These are phyloP conservation scores for Meripilus lineatus DNA, from an alignment of 1,284 basidiomycete genomes.

Conservation along the genomic window DNA sequence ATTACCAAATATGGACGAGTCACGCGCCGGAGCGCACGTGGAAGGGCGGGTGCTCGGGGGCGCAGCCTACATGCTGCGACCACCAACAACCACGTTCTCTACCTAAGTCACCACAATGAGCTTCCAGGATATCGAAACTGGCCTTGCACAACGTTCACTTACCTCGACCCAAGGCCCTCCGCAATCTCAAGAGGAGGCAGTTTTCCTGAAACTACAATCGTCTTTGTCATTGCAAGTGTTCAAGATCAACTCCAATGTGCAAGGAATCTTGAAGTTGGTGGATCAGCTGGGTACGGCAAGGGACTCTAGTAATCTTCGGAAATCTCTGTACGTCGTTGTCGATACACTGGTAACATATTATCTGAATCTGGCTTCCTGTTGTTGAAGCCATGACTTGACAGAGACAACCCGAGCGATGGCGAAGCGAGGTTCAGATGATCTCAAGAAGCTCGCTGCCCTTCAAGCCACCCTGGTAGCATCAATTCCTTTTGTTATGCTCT, in stretches of 20 bases:
- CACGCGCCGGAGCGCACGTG: no score
- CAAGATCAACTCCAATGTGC: slow-evolving; percentile 98
- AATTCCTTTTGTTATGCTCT: slow-evolving; percentile 1
- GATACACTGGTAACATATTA: neutral
- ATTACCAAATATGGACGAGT: no score
- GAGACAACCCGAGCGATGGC: slow-evolving; percentile 93
- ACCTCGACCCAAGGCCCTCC: slow-evolving; percentile 33
- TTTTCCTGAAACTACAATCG: slow-evolving; percentile 77
- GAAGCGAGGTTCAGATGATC: slow-evolving; percentile 88
- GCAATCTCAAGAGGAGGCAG: slow-evolving; percentile 61
- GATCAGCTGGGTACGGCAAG: slow-evolving; percentile 83
- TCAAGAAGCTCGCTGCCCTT: slow-evolving; percentile 79
- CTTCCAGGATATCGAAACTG: slow-evolving; percentile 76
- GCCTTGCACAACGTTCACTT: slow-evolving; percentile 42
- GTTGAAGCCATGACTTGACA: slow-evolving; percentile 75
- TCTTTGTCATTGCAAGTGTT: slow-evolving; percentile 93
- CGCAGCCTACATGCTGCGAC: no score
- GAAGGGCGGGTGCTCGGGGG: no score
- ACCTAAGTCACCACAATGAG: no score
- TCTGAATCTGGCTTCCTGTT: neutral
- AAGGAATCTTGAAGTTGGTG: slow-evolving; percentile 89
- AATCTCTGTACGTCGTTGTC: slow-evolving; percentile 62
- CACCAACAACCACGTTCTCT: no score
- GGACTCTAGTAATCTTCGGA: slow-evolving; percentile 74
- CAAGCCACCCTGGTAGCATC: slow-evolving; percentile 57